These are phyloP conservation scores for Rutstroemia sp. DNA, from an alignment of 2,329 filamentous ascomycete species.

Conservation along the genomic window DNA sequence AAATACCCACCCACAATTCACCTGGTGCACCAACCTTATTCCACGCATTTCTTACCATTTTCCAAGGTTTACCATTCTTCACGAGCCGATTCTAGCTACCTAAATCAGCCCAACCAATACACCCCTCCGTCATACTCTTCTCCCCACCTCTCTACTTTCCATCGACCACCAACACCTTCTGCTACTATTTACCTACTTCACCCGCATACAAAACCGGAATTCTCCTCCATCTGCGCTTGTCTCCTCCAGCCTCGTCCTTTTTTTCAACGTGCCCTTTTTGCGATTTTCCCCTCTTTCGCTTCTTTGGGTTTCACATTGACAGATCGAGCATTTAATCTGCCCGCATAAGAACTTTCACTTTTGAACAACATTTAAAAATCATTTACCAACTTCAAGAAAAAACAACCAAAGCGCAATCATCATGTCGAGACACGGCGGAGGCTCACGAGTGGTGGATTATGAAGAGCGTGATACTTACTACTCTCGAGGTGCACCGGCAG, in stretches of 20 bases:
- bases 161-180: background rate
- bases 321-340: background rate
- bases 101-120: conserved; percentile 9
- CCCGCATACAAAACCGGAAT: background rate
- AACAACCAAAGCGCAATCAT: background rate
- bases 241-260: conserved; percentile 4
- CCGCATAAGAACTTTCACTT: background rate
- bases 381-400: conserved; percentile 55
- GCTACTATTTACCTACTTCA: background rate
- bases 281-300: background rate
- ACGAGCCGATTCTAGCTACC: conserved; percentile 11
- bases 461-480: conserved; percentile 25
- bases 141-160: background rate
- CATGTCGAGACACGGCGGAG: conserved; percentile 20
- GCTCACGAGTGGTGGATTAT: conserved; percentile 12
- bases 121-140: conserved; percentile 7
- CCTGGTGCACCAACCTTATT: background rate
- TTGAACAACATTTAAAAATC: background rate
- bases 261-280: background rate
- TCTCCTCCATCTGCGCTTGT: background rate
- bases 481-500: conserved; percentile 17
- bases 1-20: too few species aligned
- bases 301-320: background rate
- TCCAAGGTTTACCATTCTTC: background rate
- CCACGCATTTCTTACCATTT: background rate